Evolutionary conservation across 345 rosid genomes (phyloP).

Genomic region (Chamaenerion angustifolium): DNA sequence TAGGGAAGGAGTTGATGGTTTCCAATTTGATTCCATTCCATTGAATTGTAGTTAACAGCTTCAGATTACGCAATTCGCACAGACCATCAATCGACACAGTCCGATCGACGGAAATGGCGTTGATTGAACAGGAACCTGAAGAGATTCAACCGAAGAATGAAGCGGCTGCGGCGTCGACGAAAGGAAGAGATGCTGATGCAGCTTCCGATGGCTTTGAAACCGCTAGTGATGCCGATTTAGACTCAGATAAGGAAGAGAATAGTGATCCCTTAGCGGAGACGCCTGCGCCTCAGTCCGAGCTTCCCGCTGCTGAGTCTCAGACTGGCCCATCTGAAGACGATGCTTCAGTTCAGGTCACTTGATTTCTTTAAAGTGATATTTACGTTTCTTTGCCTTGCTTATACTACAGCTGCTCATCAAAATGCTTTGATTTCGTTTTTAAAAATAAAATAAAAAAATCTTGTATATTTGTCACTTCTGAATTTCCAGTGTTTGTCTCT

Average conservation of each 20-base stretch:
- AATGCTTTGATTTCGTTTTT: no score
- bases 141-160: background rate
- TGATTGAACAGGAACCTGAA: constrained; percentile 16
- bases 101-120: constrained; percentile 21
- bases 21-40: no score
- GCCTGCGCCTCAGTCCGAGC: constrained; percentile 1
- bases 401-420: no score
- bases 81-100: no score
- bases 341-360: constrained; percentile 2
- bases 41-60: no score
- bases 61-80: no score
- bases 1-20: no score
- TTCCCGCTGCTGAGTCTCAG: background rate
- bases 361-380: no score
- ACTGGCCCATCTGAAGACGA: background rate
- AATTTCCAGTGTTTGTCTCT: background rate
- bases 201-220: constrained; percentile 83
- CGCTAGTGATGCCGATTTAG: constrained; percentile 70
- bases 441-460: no score
- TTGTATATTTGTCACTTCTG: background rate
- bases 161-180: constrained; percentile 14
- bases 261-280: background rate
- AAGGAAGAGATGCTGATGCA: constrained; percentile 49
- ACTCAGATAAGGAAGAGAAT: constrained; percentile 18
- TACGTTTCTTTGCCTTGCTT: no score